Conservation (phyloP, 73 alveolate species). For the Effrenium voratum region DNA sequence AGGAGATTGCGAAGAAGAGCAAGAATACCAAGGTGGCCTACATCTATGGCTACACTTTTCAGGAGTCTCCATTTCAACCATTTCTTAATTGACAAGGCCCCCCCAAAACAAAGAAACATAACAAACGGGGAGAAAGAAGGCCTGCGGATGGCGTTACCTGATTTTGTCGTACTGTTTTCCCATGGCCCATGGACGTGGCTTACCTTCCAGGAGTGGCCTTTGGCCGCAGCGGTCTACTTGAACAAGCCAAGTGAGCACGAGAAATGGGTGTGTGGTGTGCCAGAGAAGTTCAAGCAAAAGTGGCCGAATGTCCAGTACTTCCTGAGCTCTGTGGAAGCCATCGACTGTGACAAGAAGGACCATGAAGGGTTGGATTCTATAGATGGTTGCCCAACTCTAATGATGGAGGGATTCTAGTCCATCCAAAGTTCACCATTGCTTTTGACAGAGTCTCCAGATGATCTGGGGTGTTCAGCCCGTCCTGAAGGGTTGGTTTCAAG, state of each 20-base stretch:
- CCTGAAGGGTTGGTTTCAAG: too few relatives aligned
- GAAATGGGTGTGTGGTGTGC: conserved; percentile 62
- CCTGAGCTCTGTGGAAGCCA: conserved; percentile 13
- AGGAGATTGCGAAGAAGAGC: conserved; percentile 55
- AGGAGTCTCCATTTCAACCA: conserved; percentile 47
- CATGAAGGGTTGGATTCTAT: background rate
- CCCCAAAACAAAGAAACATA: too few relatives aligned
- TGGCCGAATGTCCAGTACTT: conserved; percentile 29
- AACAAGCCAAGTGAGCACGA: conserved; percentile 48
- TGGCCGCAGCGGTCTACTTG: conserved; percentile 70
- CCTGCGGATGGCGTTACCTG: too few relatives aligned
- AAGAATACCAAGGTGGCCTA: conserved; percentile 36
- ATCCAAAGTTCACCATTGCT: too few relatives aligned
- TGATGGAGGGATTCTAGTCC: background rate
- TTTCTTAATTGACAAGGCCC: too few relatives aligned
- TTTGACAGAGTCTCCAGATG: too few relatives aligned
- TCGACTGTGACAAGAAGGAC: background rate
- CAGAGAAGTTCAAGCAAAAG: conserved; percentile 43
- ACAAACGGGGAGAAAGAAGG: too few relatives aligned
- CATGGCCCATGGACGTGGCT: too few relatives aligned
- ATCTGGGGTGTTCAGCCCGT: too few relatives aligned
- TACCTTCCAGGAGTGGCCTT: conserved; percentile 64
- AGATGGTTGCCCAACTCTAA: background rate
- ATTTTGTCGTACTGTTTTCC: too few relatives aligned
- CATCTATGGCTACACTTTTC: conserved; percentile 53